Conservation (phyloP, 371 early-diverging fungal genomes). For the Mortierella sp. region DNA sequence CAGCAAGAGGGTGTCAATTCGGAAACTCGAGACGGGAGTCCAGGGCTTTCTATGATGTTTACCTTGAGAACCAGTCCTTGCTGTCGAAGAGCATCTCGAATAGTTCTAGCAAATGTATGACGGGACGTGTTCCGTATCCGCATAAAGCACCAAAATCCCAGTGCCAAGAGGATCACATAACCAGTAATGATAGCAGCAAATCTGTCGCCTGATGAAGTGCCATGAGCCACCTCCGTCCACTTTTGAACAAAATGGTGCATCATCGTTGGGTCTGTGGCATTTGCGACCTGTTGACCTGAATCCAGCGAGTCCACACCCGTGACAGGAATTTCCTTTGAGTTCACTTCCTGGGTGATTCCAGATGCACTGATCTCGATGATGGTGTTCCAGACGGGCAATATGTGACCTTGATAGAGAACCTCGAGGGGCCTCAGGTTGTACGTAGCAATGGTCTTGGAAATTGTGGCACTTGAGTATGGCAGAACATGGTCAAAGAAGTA, state of each 20-base stretch:
- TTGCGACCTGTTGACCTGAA: not conserved
- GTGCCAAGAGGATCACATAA: constrained; percentile 37
- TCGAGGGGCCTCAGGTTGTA: constrained; percentile 3
- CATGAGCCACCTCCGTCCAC: constrained; percentile 41
- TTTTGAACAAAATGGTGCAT: constrained; percentile 17
- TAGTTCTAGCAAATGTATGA: constrained; percentile 55
- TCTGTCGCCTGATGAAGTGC: constrained; percentile 50
- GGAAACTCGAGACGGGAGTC: too few species aligned
- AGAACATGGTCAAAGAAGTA: constrained; percentile 56
- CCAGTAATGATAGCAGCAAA: constrained; percentile 52
- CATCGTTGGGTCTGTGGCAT: constrained; percentile 7
- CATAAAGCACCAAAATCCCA: constrained; percentile 41
- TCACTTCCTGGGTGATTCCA: not conserved
- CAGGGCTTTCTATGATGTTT: not conserved
- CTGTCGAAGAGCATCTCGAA: constrained; percentile 62
- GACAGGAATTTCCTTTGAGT: not conserved
- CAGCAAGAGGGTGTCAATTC: not conserved
- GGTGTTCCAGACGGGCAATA: constrained; percentile 23
- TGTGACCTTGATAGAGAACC: constrained; percentile 1
- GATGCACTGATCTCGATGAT: constrained; percentile 11
- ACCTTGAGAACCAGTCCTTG: constrained; percentile 67
- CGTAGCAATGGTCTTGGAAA: constrained; percentile 7
- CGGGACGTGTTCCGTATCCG: constrained; percentile 27
- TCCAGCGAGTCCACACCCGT: not conserved
- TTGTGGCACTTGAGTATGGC: constrained; percentile 26